Base-by-base conservation (phyloP, 768 basidiomycete species). In the Amanita rimosa region DNA sequence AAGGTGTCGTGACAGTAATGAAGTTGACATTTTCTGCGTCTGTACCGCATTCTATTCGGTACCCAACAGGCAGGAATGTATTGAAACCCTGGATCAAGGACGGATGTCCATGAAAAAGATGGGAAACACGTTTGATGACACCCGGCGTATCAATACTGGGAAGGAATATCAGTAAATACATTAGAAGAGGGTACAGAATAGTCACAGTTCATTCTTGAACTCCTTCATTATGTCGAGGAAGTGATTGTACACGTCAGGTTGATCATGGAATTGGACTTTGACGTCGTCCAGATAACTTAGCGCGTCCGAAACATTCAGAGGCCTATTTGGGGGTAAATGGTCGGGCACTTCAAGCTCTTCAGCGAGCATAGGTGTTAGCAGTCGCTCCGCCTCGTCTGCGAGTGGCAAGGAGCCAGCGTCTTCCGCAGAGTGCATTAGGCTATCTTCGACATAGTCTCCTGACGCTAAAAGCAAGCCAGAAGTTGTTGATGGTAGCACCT, bases 151-250 rank as follows among this genome's bases (percentile, higher is more conserved):
- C 94, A 63, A 99, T 97, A 33, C 94, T 95, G 29, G 13, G 9
- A 48, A 46, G 10, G 53, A 49, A 13, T 4, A 27, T 35, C 36
- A 51, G n/a, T 10, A 44, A 34, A 27, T 13, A 34, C 11, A 17
- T 19, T 42, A 52, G 47, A 19, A 0, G 42, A 34, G 26, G 36
- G 41, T n/a, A 24, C 45, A 10, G 8, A 41, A 26, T 19, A 76
- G 84, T 59, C 58, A 88, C 88, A 73, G 69, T 61, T 95, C 90
- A 57, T 89, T 89, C 69, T 99, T 98, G 68, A 99, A 99, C 65
- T 98, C 93, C 70, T 97, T 97, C 96, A 96, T 96, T 60, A 96
- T 94, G 62, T 95, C 91, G 64, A 94, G 67, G 58, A 93, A 93
- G 54, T 85, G 77, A 66, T 96, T 95, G 66, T 96, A 96, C 36